A percentile compares a stretch with the other conserved stretches of the same genome.
Evolutionary conservation across 2,329 filamentous ascomycete species (phyloP).

Genomic region (Neoscytalidium dimidiatum): DNA sequence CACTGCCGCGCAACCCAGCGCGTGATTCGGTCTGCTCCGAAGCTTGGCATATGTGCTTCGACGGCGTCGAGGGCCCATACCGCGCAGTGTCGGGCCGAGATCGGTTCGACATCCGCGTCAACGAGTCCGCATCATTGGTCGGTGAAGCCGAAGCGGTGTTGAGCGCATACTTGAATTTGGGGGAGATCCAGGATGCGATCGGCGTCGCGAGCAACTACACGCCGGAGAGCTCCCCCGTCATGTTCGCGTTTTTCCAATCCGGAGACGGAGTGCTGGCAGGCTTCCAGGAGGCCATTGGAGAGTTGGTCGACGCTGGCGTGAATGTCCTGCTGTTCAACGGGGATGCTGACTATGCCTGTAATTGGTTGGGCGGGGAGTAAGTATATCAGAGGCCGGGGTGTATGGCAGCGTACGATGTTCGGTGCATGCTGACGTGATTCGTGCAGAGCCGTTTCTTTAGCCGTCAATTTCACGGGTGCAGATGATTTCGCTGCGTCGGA

Average conservation of each 20-base stretch:
- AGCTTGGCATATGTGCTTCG: constrained; percentile 40
- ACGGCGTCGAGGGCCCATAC: constrained; percentile 27
- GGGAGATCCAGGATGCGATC: constrained; percentile 59
- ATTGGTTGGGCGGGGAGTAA: constrained; percentile 32
- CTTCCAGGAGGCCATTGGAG: constrained; percentile 48
- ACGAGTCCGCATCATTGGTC: constrained; percentile 54
- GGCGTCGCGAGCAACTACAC: constrained; percentile 65
- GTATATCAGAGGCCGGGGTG: constrained; percentile 26
- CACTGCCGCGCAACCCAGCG: constrained; percentile 27
- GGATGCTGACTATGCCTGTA: constrained; percentile 42
- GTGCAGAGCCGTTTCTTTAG: constrained; percentile 46
- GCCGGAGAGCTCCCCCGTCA: constrained; percentile 46
- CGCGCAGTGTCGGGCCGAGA: constrained; percentile 43
- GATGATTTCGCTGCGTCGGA: constrained; percentile 64
- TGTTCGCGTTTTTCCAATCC: constrained; percentile 55
- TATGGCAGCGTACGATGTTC: too few species aligned
- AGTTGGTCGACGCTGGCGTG: constrained; percentile 43
- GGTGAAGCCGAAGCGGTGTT: constrained; percentile 49
- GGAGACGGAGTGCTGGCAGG: constrained; percentile 62
- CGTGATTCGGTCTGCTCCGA: constrained; percentile 24
- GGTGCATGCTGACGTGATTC: not conserved
- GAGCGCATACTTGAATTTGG: constrained; percentile 57
- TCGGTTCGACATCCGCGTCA: constrained; percentile 57
- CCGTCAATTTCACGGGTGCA: constrained; percentile 19
- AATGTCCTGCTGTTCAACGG: constrained; percentile 39